Base-by-base conservation (phyloP, 176 grass and related monocot species). In the Triticum timopheevii region DNA sequence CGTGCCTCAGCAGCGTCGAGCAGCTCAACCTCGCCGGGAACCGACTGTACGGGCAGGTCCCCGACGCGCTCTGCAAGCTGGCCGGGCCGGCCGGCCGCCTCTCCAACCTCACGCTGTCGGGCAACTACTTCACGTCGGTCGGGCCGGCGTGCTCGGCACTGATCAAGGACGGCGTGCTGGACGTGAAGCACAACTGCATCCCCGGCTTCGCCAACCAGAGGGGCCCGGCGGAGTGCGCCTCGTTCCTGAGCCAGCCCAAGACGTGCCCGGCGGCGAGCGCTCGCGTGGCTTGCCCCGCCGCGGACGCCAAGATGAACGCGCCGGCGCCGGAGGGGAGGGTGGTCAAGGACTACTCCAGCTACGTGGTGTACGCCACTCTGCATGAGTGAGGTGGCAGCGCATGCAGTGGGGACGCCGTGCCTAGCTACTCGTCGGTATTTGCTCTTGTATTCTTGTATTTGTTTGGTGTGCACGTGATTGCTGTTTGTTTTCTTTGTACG, bases 41-140 rank as follows among this genome's bases (percentile, higher is more conserved):
- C 40, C 40, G 23, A 23, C 87, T 98, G 39, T 90, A 88, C 25
- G 95, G 95, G 0, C 61, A 90, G 74, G 83, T 98, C 5, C 91
- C 95, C 4, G 89, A 95, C 44, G 39, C 28, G 4, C 69, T 98
- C 2, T 98, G 95, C 89, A 76, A 80, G 31, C 86, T 98, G 2
- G 86, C 78, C 15, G 62, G 87, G 0, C 70, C 83, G 0, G 45
- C 49, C 11, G 89, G 92, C 44, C 71, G 79, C 42, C 92, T 97
- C 70, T 11, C 23, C 44, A 96, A 97, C 66, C 81, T 97, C 31
- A 87, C 92, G 9, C 84, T 97, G 1, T 94, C 90, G 5, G 66
- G 74, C 88, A 97, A 97, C 92, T 97, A 91, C 92, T 92, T 97
- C 61, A 94, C 90, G 0, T 97, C 92, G 2, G 17, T 92, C 9